Base-by-base conservation (phyloP, 2,329 filamentous ascomycete genomes). In the Myriosclerotinia curreyana region DNA sequence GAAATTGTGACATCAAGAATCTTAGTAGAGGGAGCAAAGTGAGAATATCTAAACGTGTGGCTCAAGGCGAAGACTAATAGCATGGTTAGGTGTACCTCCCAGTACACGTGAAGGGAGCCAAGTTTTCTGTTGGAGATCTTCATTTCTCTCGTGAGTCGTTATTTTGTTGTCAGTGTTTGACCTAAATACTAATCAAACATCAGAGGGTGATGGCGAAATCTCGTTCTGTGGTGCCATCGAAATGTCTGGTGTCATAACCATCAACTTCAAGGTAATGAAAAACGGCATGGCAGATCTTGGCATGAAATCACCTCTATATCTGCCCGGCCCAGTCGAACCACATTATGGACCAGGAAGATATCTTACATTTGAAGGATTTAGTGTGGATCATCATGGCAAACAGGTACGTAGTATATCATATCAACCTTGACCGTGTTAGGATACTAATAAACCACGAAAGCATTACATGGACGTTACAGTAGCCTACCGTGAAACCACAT, bases 1-100 rank as follows among this genome's bases (percentile, higher is more conserved):
- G 92, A 0, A 96, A 96, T 72, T 95, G 91, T 74, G 92, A 96
- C 70, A 95, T 96, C 76, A 96, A 96, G 79, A 95, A 95, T 71
- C 80, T 96, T 38, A 89, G 84, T 1, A 81, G 91, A 8, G 91
- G 91, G 2, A 88, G 55, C 34, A 65, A 62, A 22, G 62, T 64
- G 25, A 51, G 60, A 22, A 52, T 1, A 8, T 22, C 42, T 25
- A 20, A 22, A 25, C 15, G 12, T 4, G 15, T 59, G 4, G 11
- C 31, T 59, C n/a, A 15, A 20, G 5, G 17, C 9, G n/a, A 36
- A 58, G 31, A 46, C 48, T 60, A 50, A 60, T 14, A n/a, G 59
- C 11, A 38, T 52, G 15, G 83, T 65, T 94, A 93, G 73, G 90
- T 96, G 0, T 96, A 92, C 74, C 82, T 96, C 0, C 93, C 93